Base-by-base conservation (phyloP, 208 protist species). In the Wallacemonas collosoma region DNA sequence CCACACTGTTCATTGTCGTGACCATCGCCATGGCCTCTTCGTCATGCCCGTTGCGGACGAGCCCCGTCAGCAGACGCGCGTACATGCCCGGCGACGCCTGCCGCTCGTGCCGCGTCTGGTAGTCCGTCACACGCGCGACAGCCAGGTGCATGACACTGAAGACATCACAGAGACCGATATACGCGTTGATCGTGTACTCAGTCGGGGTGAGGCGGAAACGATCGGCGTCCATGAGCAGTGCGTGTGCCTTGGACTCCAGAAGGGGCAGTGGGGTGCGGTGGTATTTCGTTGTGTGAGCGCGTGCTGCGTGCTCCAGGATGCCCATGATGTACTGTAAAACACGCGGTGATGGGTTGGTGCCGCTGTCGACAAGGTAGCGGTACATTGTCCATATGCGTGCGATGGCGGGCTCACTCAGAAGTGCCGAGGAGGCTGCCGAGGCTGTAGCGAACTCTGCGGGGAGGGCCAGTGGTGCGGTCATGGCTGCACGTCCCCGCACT, bases 321-420 rank as follows among this genome's bases (percentile, higher is more conserved):
- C 83, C 89, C 89, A 95, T 95, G 55, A 93, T 65, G 68, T 91
- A 83, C 75, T 95, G 87, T 11, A 90, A 62, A 9, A 84, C 75
- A 53, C 85, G 87, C 36, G 86, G 36, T 2, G 85, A 88, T 12
- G 89, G 89, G 73, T 95, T 73, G 1, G 89, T 95, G 65, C 89
- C 89, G 74, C 89, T 95, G 73, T 95, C 89, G 17, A 95, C 81
- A 61, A 89, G 76, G 70, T 95, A 95, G 43, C 87, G 87, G 71
- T 95, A 95, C 68, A 89, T 85, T 26, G 71, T 50, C 87, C 89
- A 95, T n/a, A 93, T 51, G 39, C 81, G 71, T 55, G 85, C 66
- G 26, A 95, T 60, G 1, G 75, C 53, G 9, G 76, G 77, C 3
- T 61, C 45, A 41, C 75, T 76, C 41, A 87, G 61, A 26, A 92